Base-by-base conservation (phyloP, 1,139 yeast species). In the Zygoascus sp. region DNA sequence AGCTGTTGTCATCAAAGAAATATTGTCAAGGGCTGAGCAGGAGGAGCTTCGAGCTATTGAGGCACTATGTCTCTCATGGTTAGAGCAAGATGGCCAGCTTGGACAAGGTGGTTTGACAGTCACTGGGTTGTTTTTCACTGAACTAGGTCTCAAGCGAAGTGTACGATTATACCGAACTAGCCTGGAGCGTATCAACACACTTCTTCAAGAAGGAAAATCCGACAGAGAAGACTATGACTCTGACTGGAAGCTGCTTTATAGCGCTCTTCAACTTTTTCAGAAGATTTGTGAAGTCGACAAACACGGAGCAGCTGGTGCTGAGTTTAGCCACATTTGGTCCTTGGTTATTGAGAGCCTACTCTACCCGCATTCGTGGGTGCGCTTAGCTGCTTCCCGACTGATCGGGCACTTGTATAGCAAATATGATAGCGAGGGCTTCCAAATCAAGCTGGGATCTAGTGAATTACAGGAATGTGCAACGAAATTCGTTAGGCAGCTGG, bases 281-380 rank as follows among this genome's bases (percentile, higher is more conserved):
- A 61, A 68, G 50, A 50, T 58, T 15, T 62, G 58, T 21, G 53
- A 50, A 35, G 32, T 37, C 21, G 45, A 44, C 8, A 32, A 45
- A 4, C 28, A 20, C 9, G 55, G 60, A 37, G 68, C 76, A 40
- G 27, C 23, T n/a, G 35, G 21, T 6, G 10, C n/a, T 4, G 57
- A 56, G 15, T 55, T 57, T 50, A 70, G 64, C 32, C 42, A 40
- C 1, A 56, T 77, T 10, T 84, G 94, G 92, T 59, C 62, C 10
- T 64, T 67, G 17, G 68, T 84, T 5, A 71, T 79, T 23, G 75
- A 74, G 10, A 68, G 80, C 21, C 69, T 89, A 52, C 69, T 90
- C 45, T 92, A 79, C 63, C 97, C 97, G 1, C 97, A 90, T 63
- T 75, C 95, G 0, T 90, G 97, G 97, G 84, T 90, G 10, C 79